Conservation (phyloP, 1,284 basidiomycete species). For the Omphalotus olearius region DNA sequence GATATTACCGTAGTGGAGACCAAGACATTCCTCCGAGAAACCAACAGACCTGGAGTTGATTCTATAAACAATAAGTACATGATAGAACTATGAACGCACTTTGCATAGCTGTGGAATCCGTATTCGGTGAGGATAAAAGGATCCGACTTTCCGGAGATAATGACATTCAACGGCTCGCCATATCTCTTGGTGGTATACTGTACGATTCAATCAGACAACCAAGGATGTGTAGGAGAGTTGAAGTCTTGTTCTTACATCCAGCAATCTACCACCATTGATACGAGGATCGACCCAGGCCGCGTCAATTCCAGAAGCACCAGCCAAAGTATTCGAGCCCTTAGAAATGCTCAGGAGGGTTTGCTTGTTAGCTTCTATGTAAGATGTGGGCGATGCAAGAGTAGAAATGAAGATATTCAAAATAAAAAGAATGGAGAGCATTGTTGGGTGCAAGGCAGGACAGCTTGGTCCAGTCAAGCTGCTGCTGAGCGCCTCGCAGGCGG, state of each 20-base stretch:
- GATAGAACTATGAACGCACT: constrained; percentile 34
- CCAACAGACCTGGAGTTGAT: constrained; percentile 59
- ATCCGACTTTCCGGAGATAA: constrained; percentile 58
- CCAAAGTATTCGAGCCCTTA: not conserved
- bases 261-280: constrained; percentile 59
- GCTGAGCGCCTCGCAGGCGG: constrained; percentile 3
- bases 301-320: not conserved
- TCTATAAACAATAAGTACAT: not conserved
- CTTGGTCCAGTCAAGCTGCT: not conserved
- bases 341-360: not conserved
- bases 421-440: not conserved
- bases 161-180: constrained; percentile 71
- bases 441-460: constrained; percentile 3
- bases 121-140: constrained; percentile 61
- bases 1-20: constrained; percentile 61
- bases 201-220: constrained; percentile 2
- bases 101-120: constrained; percentile 57
- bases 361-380: not conserved
- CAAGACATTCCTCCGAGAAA: constrained; percentile 73
- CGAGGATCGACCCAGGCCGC: constrained; percentile 69
- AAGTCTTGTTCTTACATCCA: constrained; percentile 52
- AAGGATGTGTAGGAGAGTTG: constrained; percentile 1
- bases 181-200: constrained; percentile 63
- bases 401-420: not conserved
- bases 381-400: not conserved